Base-by-base conservation (phyloP, 306 rosid genomes). In the Gillenia trifoliata region DNA sequence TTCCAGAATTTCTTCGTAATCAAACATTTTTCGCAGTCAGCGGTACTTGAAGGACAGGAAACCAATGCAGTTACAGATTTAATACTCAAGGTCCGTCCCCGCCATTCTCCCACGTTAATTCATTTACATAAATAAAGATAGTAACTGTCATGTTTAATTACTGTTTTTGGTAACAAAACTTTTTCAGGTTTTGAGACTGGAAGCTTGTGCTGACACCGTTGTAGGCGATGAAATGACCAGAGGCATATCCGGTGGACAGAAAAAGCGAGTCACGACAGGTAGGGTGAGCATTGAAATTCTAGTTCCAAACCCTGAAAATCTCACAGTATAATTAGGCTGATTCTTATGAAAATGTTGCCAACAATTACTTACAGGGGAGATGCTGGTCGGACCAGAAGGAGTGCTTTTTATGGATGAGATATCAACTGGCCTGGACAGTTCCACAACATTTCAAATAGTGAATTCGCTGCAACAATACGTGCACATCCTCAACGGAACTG, bases 331-430 rank as follows among this genome's bases (percentile, higher is more conserved):
- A n/a, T n/a, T n/a, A n/a, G n/a, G n/a, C n/a, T n/a, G n/a, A n/a
- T n/a, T n/a, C n/a, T n/a, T n/a, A n/a, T n/a, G n/a, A n/a, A n/a
- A n/a, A n/a, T n/a, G n/a, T n/a, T n/a, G n/a, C n/a, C n/a, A n/a
- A n/a, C n/a, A 54, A 54, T 4, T 17, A 38, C 6, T 33, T 61
- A 36, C 82, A 68, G 92, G 88, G 45, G 92, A 88, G 67, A 88
- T 88, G 92, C 59, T 88, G 47, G 92, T 88, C 55, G 92, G 92
- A 50, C 86, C 87, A 33, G 80, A 84, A 68, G 83, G 85, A n/a
- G 88, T 82, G 68, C 43, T 88, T 23, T 77, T 88, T 64, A 88
- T 88, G 92, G 92, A 88, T 75, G 86, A 82, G 26, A 82, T 85
- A 71, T 85, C 89, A 15, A 79, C 83, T 43, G 89, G 91, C 12